Base-by-base conservation (phyloP, 1,284 basidiomycete species). In the Ganoderma meredithae region DNA sequence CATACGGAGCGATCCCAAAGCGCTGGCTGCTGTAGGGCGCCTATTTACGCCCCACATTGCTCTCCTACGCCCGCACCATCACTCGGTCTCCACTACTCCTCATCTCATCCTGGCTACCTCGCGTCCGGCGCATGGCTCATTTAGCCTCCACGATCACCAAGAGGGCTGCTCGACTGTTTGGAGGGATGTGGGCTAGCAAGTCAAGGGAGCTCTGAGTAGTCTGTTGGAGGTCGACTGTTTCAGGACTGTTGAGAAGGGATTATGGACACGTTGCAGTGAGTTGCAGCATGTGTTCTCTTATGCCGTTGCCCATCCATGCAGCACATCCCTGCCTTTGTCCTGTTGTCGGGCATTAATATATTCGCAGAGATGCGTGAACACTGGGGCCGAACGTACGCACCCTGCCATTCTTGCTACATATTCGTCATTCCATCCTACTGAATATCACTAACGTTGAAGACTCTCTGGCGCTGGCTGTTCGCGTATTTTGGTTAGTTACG, bases 391-490 rank as follows among this genome's bases (percentile, higher is more conserved):
- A 39, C 7, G 5, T 39, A 39, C 36, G 36, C 36, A 39, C 36
- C 10, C 6, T 12, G n/a, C 27, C 13, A 4, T 53, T 8, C 19
- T n/a, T 22, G 22, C n/a, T 12, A 47, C 22, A n/a, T n/a, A n/a
- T n/a, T 49, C n/a, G 12, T 49, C 5, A 12, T 22, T 22, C 5
- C n/a, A n/a, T 22, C 47, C 22, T 25, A n/a, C 9, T 49, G n/a
- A 49, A 3, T 49, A n/a, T 1, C 3, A 12, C 22, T 49, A 92
- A 94, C 95, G n/a, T 83, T 97, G 49, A 95, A 93, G 81, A 39
- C 7, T 10, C 36, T 39, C 36, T 10, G 10, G 7, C 8, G 36
- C 36, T 8, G 36, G 8, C 8, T 10, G 5, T 8, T 10, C 36
- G 36, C 36, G 10, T 9, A 9, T 39, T 1, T 39, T 39, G 10